Evolutionary conservation across 768 basidiomycete genomes (phyloP).

Genomic region (Serpula lacrymans): DNA sequence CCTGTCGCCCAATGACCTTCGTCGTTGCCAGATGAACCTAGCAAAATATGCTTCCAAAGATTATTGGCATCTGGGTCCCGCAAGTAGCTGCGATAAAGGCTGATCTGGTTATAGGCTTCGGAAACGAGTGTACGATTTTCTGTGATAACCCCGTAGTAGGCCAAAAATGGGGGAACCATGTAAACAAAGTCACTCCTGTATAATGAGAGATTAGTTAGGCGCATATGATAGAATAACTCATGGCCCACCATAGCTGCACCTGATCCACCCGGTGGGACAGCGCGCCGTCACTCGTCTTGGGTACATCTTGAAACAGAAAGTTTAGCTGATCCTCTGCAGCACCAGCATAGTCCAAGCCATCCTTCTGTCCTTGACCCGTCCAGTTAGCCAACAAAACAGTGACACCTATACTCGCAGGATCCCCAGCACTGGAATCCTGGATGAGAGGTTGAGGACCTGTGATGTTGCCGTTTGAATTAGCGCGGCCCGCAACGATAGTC

Average conservation of each 20-base stretch:
- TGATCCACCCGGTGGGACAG: constrained; percentile 71
- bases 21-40: constrained; percentile 54
- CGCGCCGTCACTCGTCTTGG: constrained; percentile 70
- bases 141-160: constrained; percentile 72
- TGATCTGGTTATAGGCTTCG: constrained; percentile 70
- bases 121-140: constrained; percentile 54
- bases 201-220: background rate
- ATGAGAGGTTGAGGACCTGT: constrained; percentile 55
- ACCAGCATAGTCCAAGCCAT: constrained; percentile 51
- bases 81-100: constrained; percentile 66
- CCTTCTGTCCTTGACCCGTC: constrained; percentile 35
- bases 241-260: constrained; percentile 77
- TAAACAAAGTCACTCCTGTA: constrained; percentile 75
- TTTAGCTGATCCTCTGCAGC: constrained; percentile 67
- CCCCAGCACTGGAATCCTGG: constrained; percentile 62
- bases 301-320: constrained; percentile 54
- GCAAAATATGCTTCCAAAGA: constrained; percentile 75
- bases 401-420: constrained; percentile 78
- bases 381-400: constrained; percentile 63
- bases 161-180: constrained; percentile 86
- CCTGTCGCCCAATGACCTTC: constrained; percentile 80
- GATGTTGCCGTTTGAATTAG: constrained; percentile 37
- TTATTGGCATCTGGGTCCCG: constrained; percentile 44
- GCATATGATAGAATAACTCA: constrained; percentile 11
- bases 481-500: constrained; percentile 45